Evolutionary conservation across 192 early-diverging fungal species (phyloP).

Genomic region (Dissophora ornata): DNA sequence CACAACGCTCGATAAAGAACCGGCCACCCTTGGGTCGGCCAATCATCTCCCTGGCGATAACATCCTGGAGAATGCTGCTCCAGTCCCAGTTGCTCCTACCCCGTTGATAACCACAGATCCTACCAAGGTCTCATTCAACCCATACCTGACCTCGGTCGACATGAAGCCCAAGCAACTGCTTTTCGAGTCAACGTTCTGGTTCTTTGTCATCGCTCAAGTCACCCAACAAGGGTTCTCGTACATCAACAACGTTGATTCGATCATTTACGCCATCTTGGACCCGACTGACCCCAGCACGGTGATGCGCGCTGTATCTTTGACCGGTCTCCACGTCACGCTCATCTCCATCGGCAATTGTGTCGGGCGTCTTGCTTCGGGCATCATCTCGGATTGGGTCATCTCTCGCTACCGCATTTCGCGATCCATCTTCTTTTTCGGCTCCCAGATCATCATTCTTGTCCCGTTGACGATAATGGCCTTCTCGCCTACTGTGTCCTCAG

Average conservation of each 20-base stretch:
- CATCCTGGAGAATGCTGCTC: conserved; percentile 30
- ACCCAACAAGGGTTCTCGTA: conserved; percentile 51
- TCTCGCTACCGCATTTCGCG: conserved; percentile 46
- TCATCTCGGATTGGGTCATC: conserved; percentile 52
- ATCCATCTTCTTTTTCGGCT: conserved; percentile 49
- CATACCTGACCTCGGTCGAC: conserved; percentile 42
- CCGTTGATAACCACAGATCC: conserved; percentile 15
- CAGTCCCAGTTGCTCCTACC: not conserved
- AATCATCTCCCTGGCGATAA: conserved; percentile 37
- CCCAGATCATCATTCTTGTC: conserved; percentile 41
- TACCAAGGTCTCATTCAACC: conserved; percentile 22
- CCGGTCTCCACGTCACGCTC: conserved; percentile 43
- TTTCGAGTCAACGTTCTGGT: conserved; percentile 47
- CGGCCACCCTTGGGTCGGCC: not conserved
- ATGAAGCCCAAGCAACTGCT: conserved; percentile 44
- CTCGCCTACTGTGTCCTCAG: conserved; percentile 16
- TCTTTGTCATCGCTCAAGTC: conserved; percentile 51
- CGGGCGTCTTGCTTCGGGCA: conserved; percentile 46
- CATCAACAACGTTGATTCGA: conserved; percentile 54
- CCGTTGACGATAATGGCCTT: conserved; percentile 49
- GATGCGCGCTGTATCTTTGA: conserved; percentile 29
- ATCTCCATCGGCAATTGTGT: conserved; percentile 53
- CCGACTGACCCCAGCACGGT: conserved; percentile 30
- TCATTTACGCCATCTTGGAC: conserved; percentile 44
- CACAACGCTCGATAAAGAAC: conserved; percentile 35